Conservation (phyloP, 306 rosid genomes). For the barrel medic (Medicago truncatula) region DNA sequence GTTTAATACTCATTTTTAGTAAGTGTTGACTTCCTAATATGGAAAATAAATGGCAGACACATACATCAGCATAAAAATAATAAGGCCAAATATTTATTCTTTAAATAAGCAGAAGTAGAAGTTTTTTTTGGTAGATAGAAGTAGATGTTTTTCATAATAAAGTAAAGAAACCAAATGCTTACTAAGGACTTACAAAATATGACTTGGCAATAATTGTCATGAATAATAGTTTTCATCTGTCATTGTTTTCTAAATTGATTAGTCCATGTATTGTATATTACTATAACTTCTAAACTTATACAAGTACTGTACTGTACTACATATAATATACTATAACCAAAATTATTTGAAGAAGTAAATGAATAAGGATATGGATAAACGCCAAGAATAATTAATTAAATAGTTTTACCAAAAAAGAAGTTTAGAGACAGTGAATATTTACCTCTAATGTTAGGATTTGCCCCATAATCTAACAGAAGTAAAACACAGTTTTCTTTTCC, state of each 20-base stretch:
- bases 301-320: not conserved
- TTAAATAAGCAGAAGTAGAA: not conserved
- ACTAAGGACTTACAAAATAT: not conserved
- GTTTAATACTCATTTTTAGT: not conserved
- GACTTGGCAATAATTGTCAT: not conserved
- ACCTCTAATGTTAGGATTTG: conserved; percentile 85
- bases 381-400: conserved; percentile 9
- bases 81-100: too few relatives aligned
- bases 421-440: conserved; percentile 30
- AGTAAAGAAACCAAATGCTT: conserved; percentile 9
- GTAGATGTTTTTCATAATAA: not conserved
- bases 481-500: conserved; percentile 77
- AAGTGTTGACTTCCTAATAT: conserved; percentile 18
- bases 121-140: not conserved
- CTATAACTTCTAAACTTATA: not conserved
- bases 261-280: not conserved
- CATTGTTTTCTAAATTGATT: not conserved
- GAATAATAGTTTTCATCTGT: conserved; percentile 22
- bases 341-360: conserved; percentile 5
- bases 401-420: not conserved
- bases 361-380: too few relatives aligned
- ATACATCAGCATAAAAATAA: too few relatives aligned
- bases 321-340: not conserved
- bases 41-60: not conserved
- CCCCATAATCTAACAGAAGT: conserved; percentile 73